These are phyloP conservation scores for Fremontodendron californicum DNA, from an alignment of 345 rosid genomes.

Conservation along the genomic window DNA sequence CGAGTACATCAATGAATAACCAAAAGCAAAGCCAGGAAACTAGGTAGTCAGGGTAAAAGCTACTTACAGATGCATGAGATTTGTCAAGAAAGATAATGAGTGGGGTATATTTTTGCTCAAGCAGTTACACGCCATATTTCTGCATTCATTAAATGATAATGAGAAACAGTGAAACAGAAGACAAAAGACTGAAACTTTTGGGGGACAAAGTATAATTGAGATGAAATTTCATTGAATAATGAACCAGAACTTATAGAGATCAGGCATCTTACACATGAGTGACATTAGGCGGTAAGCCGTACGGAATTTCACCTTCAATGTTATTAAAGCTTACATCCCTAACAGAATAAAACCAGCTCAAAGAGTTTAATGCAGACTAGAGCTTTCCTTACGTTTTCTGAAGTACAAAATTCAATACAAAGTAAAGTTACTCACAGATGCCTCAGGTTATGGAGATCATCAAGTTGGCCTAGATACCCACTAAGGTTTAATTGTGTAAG, in stretches of 20 bases:
- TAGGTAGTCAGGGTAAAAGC: constrained; percentile 4
- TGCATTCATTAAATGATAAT: constrained; percentile 23
- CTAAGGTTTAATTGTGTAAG: constrained; percentile 55
- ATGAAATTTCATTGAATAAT: not conserved
- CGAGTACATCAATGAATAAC: constrained; percentile 4
- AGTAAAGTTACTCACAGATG: constrained; percentile 51
- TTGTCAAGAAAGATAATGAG: constrained; percentile 50
- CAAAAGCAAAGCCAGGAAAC: not conserved
- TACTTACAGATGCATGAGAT: constrained; percentile 66
- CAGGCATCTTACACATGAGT: constrained; percentile 62
- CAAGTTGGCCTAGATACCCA: constrained; percentile 63
- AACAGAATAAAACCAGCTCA: constrained; percentile 18
- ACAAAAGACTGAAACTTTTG: not conserved
- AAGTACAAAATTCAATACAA: not conserved
- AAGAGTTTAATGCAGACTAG: not conserved
- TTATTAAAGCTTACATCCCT: constrained; percentile 81
- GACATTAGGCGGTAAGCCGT: constrained; percentile 66
- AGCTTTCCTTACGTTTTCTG: constrained; percentile 1
- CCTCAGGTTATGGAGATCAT: constrained; percentile 60
- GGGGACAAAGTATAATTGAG: not conserved
- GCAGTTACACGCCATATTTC: constrained; percentile 75
- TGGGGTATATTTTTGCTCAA: constrained; percentile 63
- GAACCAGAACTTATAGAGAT: constrained; percentile 4
- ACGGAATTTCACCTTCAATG: constrained; percentile 71
- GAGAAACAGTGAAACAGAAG: not conserved